phyloP scores from a whole-genome alignment of 2,329 filamentous ascomycete genomes.

The Aspergillus proliferans region DNA sequence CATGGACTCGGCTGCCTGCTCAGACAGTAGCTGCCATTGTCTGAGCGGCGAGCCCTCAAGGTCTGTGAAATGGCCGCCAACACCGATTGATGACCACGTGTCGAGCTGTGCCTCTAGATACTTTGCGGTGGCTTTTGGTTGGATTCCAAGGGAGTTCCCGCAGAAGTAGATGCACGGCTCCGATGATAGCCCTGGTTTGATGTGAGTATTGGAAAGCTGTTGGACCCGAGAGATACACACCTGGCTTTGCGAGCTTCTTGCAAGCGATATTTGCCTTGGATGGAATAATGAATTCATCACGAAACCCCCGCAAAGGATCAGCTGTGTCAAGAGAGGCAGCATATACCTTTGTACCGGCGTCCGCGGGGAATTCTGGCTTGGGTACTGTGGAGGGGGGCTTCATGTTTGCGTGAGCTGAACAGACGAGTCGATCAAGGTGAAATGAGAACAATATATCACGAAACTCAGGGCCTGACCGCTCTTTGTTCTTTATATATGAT shows the following conservation, averaged over 20 bases:
- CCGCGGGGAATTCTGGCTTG: constrained; percentile 24
- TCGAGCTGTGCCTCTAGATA: constrained; percentile 67
- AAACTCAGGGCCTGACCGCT: too few species aligned
- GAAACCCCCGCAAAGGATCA: constrained; percentile 55
- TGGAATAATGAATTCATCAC: constrained; percentile 70
- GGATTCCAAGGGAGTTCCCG: constrained; percentile 80
- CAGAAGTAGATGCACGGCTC: constrained; percentile 65
- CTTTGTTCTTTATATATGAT: too few species aligned
- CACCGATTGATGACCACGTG: constrained; percentile 76
- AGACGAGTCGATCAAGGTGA: constrained; percentile 6
- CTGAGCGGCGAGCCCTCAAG: constrained; percentile 61
- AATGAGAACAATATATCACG: background rate
- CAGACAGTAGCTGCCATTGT: constrained; percentile 72
- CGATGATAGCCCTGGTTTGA: constrained; percentile 24
- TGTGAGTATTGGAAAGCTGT: background rate
- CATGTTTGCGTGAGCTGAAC: background rate
- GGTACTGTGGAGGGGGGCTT: constrained; percentile 4
- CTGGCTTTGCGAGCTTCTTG: constrained; percentile 47
- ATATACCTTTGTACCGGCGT: constrained; percentile 30
- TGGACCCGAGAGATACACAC: constrained; percentile 9
- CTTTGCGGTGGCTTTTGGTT: constrained; percentile 61
- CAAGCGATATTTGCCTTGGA: constrained; percentile 65
- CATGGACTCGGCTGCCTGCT: constrained; percentile 63
- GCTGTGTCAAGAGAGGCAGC: constrained; percentile 51
- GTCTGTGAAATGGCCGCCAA: constrained; percentile 71